phyloP scores from a whole-genome alignment of 2,329 filamentous ascomycete genomes.

The Fusarium fujikuroi region DNA sequence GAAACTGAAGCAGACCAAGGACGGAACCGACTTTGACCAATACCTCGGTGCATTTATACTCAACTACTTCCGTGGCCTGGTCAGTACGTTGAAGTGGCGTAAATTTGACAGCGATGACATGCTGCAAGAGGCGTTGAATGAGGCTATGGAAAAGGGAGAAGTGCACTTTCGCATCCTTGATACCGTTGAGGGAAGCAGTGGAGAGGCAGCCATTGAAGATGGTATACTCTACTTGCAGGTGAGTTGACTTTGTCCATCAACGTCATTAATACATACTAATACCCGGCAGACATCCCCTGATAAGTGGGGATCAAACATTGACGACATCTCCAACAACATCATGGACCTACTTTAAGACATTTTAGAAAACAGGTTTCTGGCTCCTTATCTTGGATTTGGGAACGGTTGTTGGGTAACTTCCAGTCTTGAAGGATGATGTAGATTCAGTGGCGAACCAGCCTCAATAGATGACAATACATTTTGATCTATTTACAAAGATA shows the following conservation, averaged over 20 bases:
- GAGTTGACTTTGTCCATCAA: rapidly evolving
- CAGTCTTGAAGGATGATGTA: rapidly evolving
- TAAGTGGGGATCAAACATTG: background rate
- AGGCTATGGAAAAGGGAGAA: background rate
- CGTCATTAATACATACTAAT: rapidly evolving
- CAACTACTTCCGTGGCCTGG: background rate
- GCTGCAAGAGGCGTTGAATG: background rate
- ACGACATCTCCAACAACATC: background rate
- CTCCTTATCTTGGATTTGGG: background rate
- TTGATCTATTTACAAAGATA: background rate
- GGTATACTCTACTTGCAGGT: background rate
- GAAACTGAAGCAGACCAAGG: background rate
- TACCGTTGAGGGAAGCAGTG: background rate
- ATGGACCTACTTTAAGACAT: background rate
- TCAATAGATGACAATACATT: too few species aligned
- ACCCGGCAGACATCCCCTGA: background rate
- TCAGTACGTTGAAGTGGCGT: background rate
- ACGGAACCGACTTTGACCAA: background rate
- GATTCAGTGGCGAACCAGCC: background rate
- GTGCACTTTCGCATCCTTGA: background rate
- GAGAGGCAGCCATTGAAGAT: background rate
- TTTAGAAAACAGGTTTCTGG: rapidly evolving
- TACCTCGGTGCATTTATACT: background rate
- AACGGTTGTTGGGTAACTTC: background rate
- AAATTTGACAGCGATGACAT: background rate